A percentile compares a stretch with the other conserved stretches of the same genome.
Conservation (phyloP, 306 rosid genomes). For the Dryas octopetala region DNA sequence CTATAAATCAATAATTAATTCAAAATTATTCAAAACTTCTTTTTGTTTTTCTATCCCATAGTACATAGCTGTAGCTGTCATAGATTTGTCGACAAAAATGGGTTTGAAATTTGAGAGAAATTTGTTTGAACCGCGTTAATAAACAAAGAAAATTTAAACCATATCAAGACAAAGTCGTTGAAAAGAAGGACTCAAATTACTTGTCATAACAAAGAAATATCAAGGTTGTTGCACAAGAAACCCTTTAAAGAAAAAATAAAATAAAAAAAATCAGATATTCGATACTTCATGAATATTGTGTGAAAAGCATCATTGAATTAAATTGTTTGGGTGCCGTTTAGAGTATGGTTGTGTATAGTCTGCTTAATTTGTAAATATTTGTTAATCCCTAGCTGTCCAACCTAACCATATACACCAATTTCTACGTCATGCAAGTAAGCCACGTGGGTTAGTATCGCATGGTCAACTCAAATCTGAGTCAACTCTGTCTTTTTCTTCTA, state of each 20-base stretch:
- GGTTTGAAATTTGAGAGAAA: conserved; percentile 43
- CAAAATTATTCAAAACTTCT: background rate
- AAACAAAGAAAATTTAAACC: conserved; percentile 29
- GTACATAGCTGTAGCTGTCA: conserved; percentile 23
- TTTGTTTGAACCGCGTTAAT: conserved; percentile 32
- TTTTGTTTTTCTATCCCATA: conserved; percentile 14
- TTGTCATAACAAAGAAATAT: conserved; percentile 3
- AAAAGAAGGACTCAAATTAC: conserved; percentile 20
- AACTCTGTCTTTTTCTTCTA: conserved; percentile 52
- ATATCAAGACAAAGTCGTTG: conserved; percentile 24
- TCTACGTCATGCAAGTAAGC: conserved; percentile 55
- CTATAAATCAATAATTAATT: background rate
- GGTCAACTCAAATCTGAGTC: conserved; percentile 72
- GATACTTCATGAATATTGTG: conserved; percentile 18
- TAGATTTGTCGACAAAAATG: conserved; percentile 35
- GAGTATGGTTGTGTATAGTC: conserved; percentile 34
- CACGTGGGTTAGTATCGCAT: conserved; percentile 63
- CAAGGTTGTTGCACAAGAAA: background rate
- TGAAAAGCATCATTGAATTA: conserved; percentile 49
- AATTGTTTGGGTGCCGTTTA: conserved; percentile 39
- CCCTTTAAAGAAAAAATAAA: background rate
- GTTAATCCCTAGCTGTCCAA: conserved; percentile 51
- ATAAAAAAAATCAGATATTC: background rate
- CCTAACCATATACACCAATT: conserved; percentile 52
- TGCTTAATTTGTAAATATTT: conserved; percentile 10